These are phyloP conservation scores for Emmonsiellopsis sp. DNA, from an alignment of 2,329 filamentous ascomycete species.

Conservation along the genomic window DNA sequence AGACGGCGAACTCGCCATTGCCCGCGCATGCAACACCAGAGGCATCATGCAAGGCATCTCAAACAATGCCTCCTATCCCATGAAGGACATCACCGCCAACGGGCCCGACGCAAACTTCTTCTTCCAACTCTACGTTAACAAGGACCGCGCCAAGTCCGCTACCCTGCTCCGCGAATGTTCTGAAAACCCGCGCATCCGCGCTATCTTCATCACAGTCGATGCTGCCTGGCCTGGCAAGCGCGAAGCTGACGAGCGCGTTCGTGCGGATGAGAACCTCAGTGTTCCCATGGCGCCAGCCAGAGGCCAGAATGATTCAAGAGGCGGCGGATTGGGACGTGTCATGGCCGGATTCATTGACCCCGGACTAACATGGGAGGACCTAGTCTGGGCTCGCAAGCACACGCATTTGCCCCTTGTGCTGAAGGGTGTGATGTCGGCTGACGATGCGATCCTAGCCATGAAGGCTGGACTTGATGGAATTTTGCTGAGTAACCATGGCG, in stretches of 20 bases:
- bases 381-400: constrained; percentile 43
- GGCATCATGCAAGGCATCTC: constrained; percentile 53
- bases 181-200: constrained; percentile 32
- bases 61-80: constrained; percentile 51
- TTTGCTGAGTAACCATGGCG: constrained; percentile 50
- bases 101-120: constrained; percentile 37
- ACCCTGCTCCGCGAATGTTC: constrained; percentile 36
- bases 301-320: constrained; percentile 42
- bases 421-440: constrained; percentile 49
- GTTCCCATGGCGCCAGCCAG: constrained; percentile 36
- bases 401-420: constrained; percentile 44
- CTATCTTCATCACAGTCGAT: constrained; percentile 46
- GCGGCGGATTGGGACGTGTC: constrained; percentile 43
- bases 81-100: constrained; percentile 43
- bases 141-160: constrained; percentile 40
- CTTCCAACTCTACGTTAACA: constrained; percentile 49
- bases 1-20: constrained; percentile 53
- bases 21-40: constrained; percentile 40
- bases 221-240: constrained; percentile 46
- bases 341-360: constrained; percentile 46
- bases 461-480: constrained; percentile 45
- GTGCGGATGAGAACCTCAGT: constrained; percentile 34
- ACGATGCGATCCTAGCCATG: constrained; percentile 44
- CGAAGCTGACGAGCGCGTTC: constrained; percentile 48
- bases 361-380: constrained; percentile 43